phyloP scores from a whole-genome alignment of 805 yeast species.

The Barnettozyma californica region DNA sequence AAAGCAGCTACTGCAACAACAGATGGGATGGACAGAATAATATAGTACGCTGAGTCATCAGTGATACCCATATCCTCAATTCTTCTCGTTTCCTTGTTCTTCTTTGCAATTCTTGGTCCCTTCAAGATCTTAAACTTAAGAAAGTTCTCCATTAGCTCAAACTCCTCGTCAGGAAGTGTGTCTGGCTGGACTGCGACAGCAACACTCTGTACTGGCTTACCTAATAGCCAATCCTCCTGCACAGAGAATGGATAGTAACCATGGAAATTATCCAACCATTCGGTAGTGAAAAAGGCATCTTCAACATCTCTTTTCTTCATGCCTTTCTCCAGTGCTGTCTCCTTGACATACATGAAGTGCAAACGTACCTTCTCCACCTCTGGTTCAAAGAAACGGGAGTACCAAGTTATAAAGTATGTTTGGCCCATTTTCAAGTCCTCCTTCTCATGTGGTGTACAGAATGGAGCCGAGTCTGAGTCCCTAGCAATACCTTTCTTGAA shows the following conservation, averaged over 20 bases:
- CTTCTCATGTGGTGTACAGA: constrained; percentile 74
- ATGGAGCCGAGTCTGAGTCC: constrained; percentile 61
- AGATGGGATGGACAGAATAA: constrained; percentile 65
- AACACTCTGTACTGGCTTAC: constrained; percentile 47
- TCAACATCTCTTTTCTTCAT: constrained; percentile 40
- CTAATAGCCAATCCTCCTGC: constrained; percentile 59
- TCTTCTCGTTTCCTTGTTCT: constrained; percentile 38
- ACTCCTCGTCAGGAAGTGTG: constrained; percentile 58
- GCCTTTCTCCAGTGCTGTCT: constrained; percentile 50
- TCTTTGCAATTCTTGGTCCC: constrained; percentile 37
- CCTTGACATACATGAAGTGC: constrained; percentile 63
- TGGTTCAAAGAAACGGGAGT: constrained; percentile 52
- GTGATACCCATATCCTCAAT: constrained; percentile 40
- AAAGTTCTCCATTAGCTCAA: constrained; percentile 47
- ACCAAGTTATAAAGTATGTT: constrained; percentile 81
- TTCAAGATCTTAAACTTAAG: constrained; percentile 41
- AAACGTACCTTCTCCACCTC: constrained; percentile 56
- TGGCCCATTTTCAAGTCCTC: constrained; percentile 49
- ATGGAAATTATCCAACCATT: constrained; percentile 58
- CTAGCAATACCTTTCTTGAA: constrained; percentile 58
- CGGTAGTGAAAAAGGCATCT: constrained; percentile 58
- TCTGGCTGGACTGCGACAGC: constrained; percentile 73
- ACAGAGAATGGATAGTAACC: constrained; percentile 65
- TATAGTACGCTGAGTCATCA: constrained; percentile 49
- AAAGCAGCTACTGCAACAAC: constrained; percentile 54